Evolutionary conservation across 2,329 filamentous ascomycete genomes (phyloP).

Genomic region (Xylariaceae sp.): DNA sequence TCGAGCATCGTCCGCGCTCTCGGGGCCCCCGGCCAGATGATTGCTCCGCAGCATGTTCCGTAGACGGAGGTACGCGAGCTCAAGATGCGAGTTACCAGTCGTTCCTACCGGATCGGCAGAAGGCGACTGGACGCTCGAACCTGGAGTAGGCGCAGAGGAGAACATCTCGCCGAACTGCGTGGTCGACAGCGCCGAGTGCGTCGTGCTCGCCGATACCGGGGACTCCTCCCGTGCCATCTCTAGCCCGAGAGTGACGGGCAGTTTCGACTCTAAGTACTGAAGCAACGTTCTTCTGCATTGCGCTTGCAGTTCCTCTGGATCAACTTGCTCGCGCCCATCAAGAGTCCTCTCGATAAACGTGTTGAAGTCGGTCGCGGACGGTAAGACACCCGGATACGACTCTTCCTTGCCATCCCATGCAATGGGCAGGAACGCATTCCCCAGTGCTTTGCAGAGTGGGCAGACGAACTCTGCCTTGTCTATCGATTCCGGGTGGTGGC

Average conservation of each 20-base stretch:
- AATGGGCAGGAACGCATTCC: slow-evolving; percentile 90
- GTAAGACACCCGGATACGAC: slow-evolving; percentile 68
- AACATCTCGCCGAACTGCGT: slow-evolving; percentile 41
- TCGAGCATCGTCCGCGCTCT: slow-evolving; percentile 33
- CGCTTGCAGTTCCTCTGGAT: slow-evolving; percentile 23
- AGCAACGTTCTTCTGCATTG: slow-evolving; percentile 34
- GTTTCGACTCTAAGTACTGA: slow-evolving; percentile 33
- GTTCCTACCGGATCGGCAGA: slow-evolving; percentile 33
- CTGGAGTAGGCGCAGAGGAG: slow-evolving; percentile 34
- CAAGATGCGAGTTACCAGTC: slow-evolving; percentile 46
- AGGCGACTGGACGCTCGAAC: slow-evolving; percentile 31
- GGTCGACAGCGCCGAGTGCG: slow-evolving; percentile 31
- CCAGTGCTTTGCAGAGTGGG: slow-evolving; percentile 91
- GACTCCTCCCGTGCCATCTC: slow-evolving; percentile 33
- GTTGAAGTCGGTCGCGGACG: slow-evolving; percentile 55
- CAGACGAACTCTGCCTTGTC: slow-evolving; percentile 86
- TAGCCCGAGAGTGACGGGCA: slow-evolving; percentile 37
- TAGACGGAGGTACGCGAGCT: slow-evolving; percentile 55
- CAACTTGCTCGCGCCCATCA: no score
- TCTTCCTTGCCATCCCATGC: slow-evolving; percentile 93
- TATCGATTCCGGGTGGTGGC: slow-evolving; percentile 83
- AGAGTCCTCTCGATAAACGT: slow-evolving; percentile 68
- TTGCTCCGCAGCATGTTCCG: slow-evolving; percentile 54
- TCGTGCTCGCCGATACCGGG: slow-evolving; percentile 38
- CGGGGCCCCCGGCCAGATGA: slow-evolving; percentile 32